Conservation (phyloP, 1,284 basidiomycete genomes). For the Tylopilus sp. region DNA sequence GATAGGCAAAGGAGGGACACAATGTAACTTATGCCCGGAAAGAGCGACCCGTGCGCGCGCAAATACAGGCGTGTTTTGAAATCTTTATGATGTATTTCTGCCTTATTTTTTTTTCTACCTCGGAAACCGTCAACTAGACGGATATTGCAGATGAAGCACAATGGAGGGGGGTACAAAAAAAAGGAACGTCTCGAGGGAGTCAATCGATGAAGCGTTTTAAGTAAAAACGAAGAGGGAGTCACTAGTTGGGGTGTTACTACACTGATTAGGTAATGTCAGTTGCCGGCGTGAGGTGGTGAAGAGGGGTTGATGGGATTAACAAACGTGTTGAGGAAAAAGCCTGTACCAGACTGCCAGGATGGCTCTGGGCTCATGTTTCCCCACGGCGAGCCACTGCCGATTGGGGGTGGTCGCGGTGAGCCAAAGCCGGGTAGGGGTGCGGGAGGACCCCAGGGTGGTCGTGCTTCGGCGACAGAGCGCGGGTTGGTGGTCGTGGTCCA, state of each 20-base stretch:
- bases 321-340: conserved; percentile 47
- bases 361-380: conserved; percentile 35
- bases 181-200: conserved; percentile 14
- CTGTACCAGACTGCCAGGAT: conserved; percentile 47
- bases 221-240: neutral
- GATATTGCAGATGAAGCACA: conserved; percentile 34
- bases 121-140: conserved; percentile 17
- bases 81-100: conserved; percentile 39
- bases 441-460: conserved; percentile 48
- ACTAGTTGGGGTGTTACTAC: conserved; percentile 23
- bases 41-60: neutral
- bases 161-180: neutral
- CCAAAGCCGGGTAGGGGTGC: conserved; percentile 36
- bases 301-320: conserved; percentile 46
- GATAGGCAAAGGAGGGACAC: too few relatives aligned
- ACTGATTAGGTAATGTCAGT: conserved; percentile 33
- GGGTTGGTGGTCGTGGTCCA: conserved; percentile 46
- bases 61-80: conserved; percentile 20
- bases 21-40: conserved; percentile 8
- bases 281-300: conserved; percentile 52
- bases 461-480: conserved; percentile 30
- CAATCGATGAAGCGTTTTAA: too few relatives aligned
- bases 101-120: conserved; percentile 26
- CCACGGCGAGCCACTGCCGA: conserved; percentile 43
- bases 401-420: conserved; percentile 36